A percentile compares a stretch with the other conserved stretches of the same genome.
Evolutionary conservation across 2,329 filamentous ascomycete species (phyloP).

Genomic region (Ascochyta fabae): DNA sequence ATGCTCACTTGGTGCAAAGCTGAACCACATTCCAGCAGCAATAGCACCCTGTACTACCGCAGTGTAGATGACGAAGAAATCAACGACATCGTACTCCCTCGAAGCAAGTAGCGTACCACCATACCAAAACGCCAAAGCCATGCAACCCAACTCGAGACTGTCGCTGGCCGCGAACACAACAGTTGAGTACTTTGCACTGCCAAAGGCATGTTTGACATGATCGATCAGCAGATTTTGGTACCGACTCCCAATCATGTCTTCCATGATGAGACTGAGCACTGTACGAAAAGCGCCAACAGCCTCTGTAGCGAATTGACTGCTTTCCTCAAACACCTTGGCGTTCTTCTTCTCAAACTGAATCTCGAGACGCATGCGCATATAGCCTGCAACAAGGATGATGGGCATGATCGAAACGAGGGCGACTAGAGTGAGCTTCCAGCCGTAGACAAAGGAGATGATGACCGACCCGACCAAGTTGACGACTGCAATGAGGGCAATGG

Average conservation of each 20-base stretch:
- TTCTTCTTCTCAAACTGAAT: conserved; percentile 74
- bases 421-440: conserved; percentile 78
- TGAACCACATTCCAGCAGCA: conserved; percentile 49
- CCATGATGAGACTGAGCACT: conserved; percentile 72
- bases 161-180: conserved; percentile 73
- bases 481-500: conserved; percentile 64
- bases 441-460: conserved; percentile 72
- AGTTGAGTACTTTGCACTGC: conserved; percentile 67
- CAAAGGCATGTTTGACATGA: conserved; percentile 67
- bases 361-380: conserved; percentile 62
- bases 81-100: conserved; percentile 56
- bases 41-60: conserved; percentile 55
- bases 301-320: conserved; percentile 76
- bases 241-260: conserved; percentile 67
- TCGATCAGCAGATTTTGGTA: conserved; percentile 65
- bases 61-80: conserved; percentile 63
- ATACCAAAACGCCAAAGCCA: conserved; percentile 67
- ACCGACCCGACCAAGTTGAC: conserved; percentile 71
- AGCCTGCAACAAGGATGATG: conserved; percentile 57
- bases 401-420: conserved; percentile 66
- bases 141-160: conserved; percentile 67
- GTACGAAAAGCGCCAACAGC: conserved; percentile 77
- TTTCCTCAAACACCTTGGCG: conserved; percentile 70
- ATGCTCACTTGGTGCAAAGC: conserved; percentile 55
- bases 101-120: conserved; percentile 49